Evolutionary conservation across 495 filamentous ascomycete genomes (phyloP), one percentile per base, ranked within the genome.

Genomic region (Penicillium herquei): DNA sequence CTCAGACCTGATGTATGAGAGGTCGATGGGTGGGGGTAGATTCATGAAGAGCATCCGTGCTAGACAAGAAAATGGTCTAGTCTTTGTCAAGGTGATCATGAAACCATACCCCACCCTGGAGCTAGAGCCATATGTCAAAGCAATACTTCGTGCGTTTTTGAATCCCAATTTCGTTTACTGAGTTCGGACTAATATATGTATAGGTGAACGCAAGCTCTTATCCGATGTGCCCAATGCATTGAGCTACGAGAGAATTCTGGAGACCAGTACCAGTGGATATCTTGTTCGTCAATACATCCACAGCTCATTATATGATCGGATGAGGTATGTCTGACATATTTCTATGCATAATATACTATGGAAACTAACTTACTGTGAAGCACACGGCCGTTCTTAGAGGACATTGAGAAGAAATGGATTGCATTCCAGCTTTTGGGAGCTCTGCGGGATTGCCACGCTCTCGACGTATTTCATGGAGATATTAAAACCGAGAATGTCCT

Each of bases 391-490:
- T 98, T 98, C 66, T 79, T 97, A 12, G 95, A 98, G 70, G 88
- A 94, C 59, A 92, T 98, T 64, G 95, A 99, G 70, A 99, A 97
- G 80, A 96, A 92, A 73, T 99, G 95, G 94, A 82, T 99, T 41
- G 88, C 95, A 1, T 99, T 96, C 63, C 95, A 99, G 73, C 82
- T 99, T 9, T 81, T 99, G 9, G 96, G 91, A 70, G 94, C 89
- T 7, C 77, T 98, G 50, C 84, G 93, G 34, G 95, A 99, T 66
- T 96, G 91, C 61, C 95, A 99, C 71, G 78, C 87, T 40, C 80
- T 89, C n/a, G 88, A 92, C 55, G 79, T 98, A 49, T 97, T 89
- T 69, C 95, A 99, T 69, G 95, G 95, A 35, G 95, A 99, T 68
- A 97, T 99, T 73, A 99, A 99, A 73, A 91, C 94, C 0, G 93